These are phyloP conservation scores for Colletotrichum coccodes DNA, from an alignment of 2,329 filamentous ascomycete species.

Conservation along the genomic window DNA sequence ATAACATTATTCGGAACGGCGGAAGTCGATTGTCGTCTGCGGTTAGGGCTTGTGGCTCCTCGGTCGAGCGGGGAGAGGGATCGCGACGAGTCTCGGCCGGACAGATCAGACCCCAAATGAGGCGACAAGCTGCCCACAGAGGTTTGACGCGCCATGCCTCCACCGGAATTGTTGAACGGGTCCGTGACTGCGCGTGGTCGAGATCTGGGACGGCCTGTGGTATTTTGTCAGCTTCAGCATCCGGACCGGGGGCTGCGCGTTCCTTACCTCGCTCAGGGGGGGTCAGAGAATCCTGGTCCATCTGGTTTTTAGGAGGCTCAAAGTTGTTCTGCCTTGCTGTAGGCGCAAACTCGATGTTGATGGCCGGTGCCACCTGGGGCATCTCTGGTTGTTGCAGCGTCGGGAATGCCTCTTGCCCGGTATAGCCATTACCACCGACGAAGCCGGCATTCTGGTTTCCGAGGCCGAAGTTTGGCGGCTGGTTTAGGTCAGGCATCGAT, in stretches of 20 bases:
- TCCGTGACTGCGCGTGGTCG: slow-evolving; percentile 69
- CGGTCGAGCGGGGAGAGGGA: slow-evolving; percentile 70
- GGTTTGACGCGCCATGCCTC: slow-evolving; percentile 50
- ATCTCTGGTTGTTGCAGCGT: slow-evolving; percentile 67
- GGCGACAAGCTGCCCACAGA: slow-evolving; percentile 57
- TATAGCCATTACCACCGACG: slow-evolving; percentile 43
- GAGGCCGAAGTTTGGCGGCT: slow-evolving; percentile 58
- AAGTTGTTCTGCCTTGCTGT: slow-evolving; percentile 74
- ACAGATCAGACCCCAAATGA: slow-evolving; percentile 57
- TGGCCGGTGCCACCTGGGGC: slow-evolving; percentile 87
- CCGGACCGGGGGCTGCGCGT: background rate
- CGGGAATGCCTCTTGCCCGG: slow-evolving; percentile 63
- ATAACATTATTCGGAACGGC: slow-evolving; percentile 73
- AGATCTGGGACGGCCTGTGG: slow-evolving; percentile 57
- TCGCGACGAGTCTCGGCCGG: slow-evolving; percentile 59
- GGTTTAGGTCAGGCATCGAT: slow-evolving; percentile 62
- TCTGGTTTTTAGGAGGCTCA: slow-evolving; percentile 71
- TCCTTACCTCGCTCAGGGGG: slow-evolving; percentile 77
- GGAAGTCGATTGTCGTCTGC: slow-evolving; percentile 71
- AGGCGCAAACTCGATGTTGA: slow-evolving; percentile 93
- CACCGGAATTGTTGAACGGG: slow-evolving; percentile 63
- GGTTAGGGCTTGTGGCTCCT: slow-evolving; percentile 56
- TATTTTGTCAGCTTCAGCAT: slow-evolving; percentile 34
- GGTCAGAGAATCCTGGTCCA: slow-evolving; percentile 82
- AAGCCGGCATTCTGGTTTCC: slow-evolving; percentile 52